Evolutionary conservation across 495 filamentous ascomycete genomes (phyloP), one percentile per base, ranked within the genome.

Genomic region (Penicillium goetzii): DNA sequence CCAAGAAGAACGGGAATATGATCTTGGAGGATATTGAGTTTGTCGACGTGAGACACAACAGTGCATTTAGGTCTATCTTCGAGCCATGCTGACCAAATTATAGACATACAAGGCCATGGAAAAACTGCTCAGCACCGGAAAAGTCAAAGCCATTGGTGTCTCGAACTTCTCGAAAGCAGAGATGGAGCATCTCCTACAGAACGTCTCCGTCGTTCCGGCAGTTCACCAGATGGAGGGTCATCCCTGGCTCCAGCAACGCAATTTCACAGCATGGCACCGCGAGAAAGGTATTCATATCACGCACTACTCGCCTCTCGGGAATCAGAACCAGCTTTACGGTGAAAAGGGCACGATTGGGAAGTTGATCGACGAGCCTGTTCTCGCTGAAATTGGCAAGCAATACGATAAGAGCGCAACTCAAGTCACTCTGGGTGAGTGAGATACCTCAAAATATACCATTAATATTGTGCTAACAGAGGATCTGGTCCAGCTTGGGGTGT

Each of bases 151-250:
- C 7, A 90, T 95, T 68, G 91, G 91, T 3, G 84, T 94, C 17
- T 90, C 88, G 66, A 94, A 93, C 76, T 92, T 92, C 75, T 85
- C 80, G 10, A 80, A 85, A 61, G 78, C 75, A 17, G 86, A 92
- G 66, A 73, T 92, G 55, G 86, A 91, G 77, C 78, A 79, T 56
- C 67, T 92, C 17, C 56, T 93, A 23, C 79, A 84, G 59, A 80
- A 89, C 19, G 73, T 78, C 34, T 75, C 67, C 8, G 79, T 65
- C 58, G 41, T 65, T 15, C 88, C 88, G 10, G 88, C 87, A 4
- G 87, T 83, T 15, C 86, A 91, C 68, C 87, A 90, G 66, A 75
- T 89, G 64, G 88, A 90, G 67, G 64, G 72, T 19, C 83, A 88
- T 61, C 86, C 85, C 3, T 84, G 72, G 63, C 73, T 90, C 12